Percentiles rank a stretch among this genome's conserved stretches.
Evolutionary conservation across 2,329 filamentous ascomycete genomes (phyloP).

Genomic region (Chrysoporthe deuterocubensis): DNA sequence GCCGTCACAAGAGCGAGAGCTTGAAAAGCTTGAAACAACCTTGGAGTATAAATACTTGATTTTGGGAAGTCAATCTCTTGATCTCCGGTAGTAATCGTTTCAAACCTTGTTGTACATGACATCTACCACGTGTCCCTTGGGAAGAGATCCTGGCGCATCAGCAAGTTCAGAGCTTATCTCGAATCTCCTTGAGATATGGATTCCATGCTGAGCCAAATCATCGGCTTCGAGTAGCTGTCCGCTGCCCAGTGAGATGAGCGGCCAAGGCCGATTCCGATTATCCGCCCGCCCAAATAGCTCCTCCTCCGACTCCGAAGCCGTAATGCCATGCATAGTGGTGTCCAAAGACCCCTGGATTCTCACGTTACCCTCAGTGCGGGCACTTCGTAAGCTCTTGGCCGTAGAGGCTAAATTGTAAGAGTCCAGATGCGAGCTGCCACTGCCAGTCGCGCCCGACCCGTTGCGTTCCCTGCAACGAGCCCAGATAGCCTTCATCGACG

Average conservation of each 20-base stretch:
- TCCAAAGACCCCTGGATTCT: not conserved
- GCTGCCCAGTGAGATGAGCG: not conserved
- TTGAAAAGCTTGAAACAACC: not conserved
- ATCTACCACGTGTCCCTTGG: not conserved
- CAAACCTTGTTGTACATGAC: not conserved
- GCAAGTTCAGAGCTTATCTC: not conserved
- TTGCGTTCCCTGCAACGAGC: not conserved
- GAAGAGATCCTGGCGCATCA: not conserved
- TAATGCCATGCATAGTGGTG: not conserved
- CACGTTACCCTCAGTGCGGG: not conserved
- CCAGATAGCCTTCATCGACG: conserved; percentile 17
- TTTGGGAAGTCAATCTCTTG: not conserved
- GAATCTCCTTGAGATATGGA: not conserved
- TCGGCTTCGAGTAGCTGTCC: not conserved
- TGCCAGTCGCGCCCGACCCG: not conserved
- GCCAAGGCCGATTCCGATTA: not conserved
- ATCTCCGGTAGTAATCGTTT: not conserved
- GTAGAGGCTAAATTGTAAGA: not conserved
- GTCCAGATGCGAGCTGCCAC: not conserved
- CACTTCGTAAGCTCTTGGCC: not conserved
- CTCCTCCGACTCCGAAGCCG: not conserved
- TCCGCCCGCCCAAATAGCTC: not conserved
- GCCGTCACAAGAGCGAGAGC: not conserved
- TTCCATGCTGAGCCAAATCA: not conserved
- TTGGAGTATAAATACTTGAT: not conserved